phyloP scores from a whole-genome alignment of 352 stramenopile genomes.

The Globisporangium sylvaticum region DNA sequence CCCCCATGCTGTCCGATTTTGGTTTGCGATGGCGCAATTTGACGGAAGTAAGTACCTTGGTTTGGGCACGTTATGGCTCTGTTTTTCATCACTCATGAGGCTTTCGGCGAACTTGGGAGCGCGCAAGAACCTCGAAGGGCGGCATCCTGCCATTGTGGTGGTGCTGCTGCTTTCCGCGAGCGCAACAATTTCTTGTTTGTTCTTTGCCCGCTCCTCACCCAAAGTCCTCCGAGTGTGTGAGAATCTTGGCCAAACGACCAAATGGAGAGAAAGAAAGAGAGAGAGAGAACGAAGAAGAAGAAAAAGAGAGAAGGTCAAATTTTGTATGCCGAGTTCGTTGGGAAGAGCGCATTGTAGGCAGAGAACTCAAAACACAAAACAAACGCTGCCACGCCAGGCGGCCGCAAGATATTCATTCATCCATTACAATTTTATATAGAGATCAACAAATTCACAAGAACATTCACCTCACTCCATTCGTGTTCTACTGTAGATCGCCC shows the following conservation, averaged over 20 bases:
- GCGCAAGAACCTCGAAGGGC: constrained; percentile 4
- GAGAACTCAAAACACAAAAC: not conserved
- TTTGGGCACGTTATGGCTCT: not conserved
- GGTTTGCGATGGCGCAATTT: not conserved
- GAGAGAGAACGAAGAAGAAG: not conserved
- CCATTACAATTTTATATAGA: not conserved
- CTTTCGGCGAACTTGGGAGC: constrained; percentile 14
- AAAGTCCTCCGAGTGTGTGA: not conserved
- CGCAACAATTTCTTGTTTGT: not conserved
- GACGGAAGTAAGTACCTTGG: not conserved
- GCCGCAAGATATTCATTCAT: not conserved
- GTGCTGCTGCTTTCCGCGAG: not conserved
- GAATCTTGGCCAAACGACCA: not conserved
- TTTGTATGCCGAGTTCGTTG: not conserved
- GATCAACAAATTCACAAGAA: not conserved
- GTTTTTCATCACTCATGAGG: not conserved
- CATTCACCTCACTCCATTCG: not conserved
- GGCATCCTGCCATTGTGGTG: no score
- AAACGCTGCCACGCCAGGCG: not conserved
- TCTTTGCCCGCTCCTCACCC: constrained; percentile 12
- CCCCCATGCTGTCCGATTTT: not conserved
- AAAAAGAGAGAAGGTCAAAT: not conserved
- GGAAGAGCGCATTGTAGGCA: not conserved
- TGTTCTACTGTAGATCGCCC: no score
- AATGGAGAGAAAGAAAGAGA: not conserved